Base-by-base conservation (phyloP, 768 basidiomycete species). In the Suillus clintonianus region DNA sequence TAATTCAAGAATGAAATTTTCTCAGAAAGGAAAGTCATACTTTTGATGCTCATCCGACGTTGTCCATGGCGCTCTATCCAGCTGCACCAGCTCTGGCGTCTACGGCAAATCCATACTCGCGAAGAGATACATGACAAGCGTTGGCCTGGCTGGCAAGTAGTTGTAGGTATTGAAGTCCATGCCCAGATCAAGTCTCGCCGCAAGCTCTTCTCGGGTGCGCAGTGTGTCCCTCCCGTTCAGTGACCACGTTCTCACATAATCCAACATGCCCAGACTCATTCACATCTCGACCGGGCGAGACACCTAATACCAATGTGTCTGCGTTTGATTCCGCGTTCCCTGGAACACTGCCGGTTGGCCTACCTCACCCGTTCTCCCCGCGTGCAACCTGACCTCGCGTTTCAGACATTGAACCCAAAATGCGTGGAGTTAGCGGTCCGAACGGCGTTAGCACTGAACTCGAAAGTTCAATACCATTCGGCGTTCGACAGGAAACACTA, bases 401-500 rank as follows among this genome's bases (percentile, higher is more conserved):
- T 32, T 69, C 27, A 89, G 88, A 83, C 70, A 63, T 69, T 92
- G 64, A 92, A 92, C 69, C 79, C 82, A 15, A 83, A 80, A 73
- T 90, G 89, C 62, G 89, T 97, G 3, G 85, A 90, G 64, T 83
- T 97, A 7, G 94, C 91, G 4, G 74, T 95, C 0, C 83, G 92
- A 9, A 89, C 94, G 0, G 92, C 95, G 0, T 70, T 95, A 2
- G 95, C 95, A 5, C 81, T 99, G 27, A 77, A 84, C 39, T 81
- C 87, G 14, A 67, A 83, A 5, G 81, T 97, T 58, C 92, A 92
- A 66, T 67, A 68, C 0, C 81, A 83, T 22, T 97, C 94, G 0
- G 84, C 92, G 0, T 99, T 99, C 69, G 97, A 99, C 76, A 82
- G 97, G 67, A 99, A 99, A 73, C 97, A 99, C 74, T 99, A 99